Base-by-base conservation (phyloP, 192 early-diverging fungal species). In the Mycoemilia scoparia region DNA sequence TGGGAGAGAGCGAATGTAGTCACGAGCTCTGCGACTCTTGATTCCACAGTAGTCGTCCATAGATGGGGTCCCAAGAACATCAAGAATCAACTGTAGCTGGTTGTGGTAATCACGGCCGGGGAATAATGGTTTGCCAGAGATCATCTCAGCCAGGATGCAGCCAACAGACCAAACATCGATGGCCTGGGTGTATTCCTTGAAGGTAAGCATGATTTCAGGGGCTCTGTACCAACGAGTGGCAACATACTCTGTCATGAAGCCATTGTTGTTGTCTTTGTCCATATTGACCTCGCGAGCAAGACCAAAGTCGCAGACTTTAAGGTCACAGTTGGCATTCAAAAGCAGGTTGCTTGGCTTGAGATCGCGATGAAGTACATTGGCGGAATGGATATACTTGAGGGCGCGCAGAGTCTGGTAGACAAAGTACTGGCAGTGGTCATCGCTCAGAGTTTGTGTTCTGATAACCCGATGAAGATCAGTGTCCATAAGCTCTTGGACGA, bases 261-360 rank as follows among this genome's bases (percentile, higher is more conserved):
- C 71, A 23, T 79, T 79, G 39, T 74, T 79, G 39, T 71, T 73
- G 31, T 87, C 82, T 32, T 66, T 63, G 21, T 77, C 78, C 28
- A 80, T 76, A 38, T 86, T 77, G 32, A 86, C 74, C 8, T 77
- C 83, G 38, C 96, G 76, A 3, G 96, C 96, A 21, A 99, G 61
- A 15, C 96, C 96, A 76, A 99, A 90, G 57, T 99, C 96, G 54
- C 92, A 96, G 39, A 99, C 84, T 80, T 93, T 97, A 24, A 97
- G 67, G 49, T 97, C 92, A 54, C 92, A 97, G 55, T 97, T 89
- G 32, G 85, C 82, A 54, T 96, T 96, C 26, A 96, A 79, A n/a
- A 96, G 59, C 38, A 96, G 63, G 61, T 96, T 96, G 53, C 80
- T 79, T 10, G 92, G 92, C 57, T 97, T 97, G 46, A 97, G 51